Conservation (phyloP, 2,329 filamentous ascomycete species). For the Colletotrichum zoysiae region DNA sequence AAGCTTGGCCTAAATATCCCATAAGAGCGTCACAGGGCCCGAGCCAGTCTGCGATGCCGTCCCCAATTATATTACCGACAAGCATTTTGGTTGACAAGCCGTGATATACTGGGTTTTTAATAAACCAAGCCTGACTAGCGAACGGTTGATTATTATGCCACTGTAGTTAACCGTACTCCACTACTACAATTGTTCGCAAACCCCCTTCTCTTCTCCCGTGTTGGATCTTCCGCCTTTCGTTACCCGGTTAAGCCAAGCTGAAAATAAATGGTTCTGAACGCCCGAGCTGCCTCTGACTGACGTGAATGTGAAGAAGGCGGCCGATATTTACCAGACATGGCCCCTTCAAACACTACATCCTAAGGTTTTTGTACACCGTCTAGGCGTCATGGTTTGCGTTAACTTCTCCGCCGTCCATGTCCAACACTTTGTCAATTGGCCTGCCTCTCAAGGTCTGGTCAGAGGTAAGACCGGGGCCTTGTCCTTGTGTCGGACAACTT, state of each 20-base stretch:
- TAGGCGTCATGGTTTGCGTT: slow-evolving; percentile 75
- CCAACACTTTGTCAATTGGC: slow-evolving; percentile 76
- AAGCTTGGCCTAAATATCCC: background rate
- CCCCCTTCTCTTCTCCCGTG: background rate
- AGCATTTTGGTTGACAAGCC: no score
- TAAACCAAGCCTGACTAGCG: no score
- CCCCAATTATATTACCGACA: background rate
- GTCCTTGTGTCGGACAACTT: slow-evolving; percentile 71
- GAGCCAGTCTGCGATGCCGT: background rate
- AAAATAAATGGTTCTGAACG: background rate
- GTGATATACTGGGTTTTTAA: background rate
- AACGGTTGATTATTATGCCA: background rate
- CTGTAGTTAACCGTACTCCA: no score
- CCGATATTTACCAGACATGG: slow-evolving; percentile 62
- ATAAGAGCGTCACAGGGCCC: background rate
- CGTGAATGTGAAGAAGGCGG: slow-evolving; percentile 61
- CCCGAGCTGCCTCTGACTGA: slow-evolving; percentile 67
- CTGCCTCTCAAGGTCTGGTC: slow-evolving; percentile 63
- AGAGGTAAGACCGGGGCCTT: slow-evolving; percentile 67
- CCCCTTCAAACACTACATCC: slow-evolving; percentile 57
- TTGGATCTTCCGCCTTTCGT: background rate
- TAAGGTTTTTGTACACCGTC: slow-evolving; percentile 45
- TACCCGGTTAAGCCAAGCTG: no score
- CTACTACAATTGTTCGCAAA: background rate
- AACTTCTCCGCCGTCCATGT: slow-evolving; percentile 77